A percentile compares a stretch with the other conserved stretches of the same genome.
Conservation (phyloP, 139 green algal species). For the Chlorella sorokiniana region DNA sequence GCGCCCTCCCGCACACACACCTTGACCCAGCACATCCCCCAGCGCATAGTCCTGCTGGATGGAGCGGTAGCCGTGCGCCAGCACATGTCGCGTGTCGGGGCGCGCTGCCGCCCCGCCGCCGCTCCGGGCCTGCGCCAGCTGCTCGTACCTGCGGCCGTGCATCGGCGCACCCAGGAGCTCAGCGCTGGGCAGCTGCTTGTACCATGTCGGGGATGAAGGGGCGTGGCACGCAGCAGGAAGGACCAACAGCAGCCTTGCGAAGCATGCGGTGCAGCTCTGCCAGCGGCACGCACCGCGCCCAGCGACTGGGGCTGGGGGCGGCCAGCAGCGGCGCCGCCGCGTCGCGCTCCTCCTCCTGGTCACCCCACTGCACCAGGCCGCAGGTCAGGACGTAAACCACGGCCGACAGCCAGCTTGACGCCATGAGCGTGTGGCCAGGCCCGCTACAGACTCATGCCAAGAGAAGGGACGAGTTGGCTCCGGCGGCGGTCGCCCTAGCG, state of each 20-base stretch:
- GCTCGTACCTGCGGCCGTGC: background rate
- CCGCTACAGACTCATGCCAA: too few relatives aligned
- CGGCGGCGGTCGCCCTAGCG: too few relatives aligned
- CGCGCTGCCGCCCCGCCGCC: background rate
- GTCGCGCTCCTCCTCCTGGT: background rate
- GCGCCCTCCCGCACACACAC: too few relatives aligned
- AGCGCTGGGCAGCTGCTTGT: too few relatives aligned
- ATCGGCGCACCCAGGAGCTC: too few relatives aligned
- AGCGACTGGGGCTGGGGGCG: background rate
- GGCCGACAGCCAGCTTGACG: background rate
- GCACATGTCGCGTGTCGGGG: background rate
- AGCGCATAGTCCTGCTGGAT: constrained; percentile 33
- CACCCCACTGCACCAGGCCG: background rate
- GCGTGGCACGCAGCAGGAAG: too few relatives aligned
- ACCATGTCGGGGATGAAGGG: too few relatives aligned
- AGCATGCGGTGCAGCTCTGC: background rate
- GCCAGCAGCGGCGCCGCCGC: background rate
- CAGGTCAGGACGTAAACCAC: background rate
- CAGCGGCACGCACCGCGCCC: background rate
- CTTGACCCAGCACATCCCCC: constrained; percentile 30
- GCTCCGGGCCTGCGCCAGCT: background rate
- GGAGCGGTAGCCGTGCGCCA: constrained; percentile 32
- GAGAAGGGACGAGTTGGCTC: too few relatives aligned
- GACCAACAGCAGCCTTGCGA: background rate
- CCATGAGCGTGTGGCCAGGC: too few relatives aligned